Conservation (phyloP, 2,329 filamentous ascomycete genomes). For the Fusarium anguioides region DNA sequence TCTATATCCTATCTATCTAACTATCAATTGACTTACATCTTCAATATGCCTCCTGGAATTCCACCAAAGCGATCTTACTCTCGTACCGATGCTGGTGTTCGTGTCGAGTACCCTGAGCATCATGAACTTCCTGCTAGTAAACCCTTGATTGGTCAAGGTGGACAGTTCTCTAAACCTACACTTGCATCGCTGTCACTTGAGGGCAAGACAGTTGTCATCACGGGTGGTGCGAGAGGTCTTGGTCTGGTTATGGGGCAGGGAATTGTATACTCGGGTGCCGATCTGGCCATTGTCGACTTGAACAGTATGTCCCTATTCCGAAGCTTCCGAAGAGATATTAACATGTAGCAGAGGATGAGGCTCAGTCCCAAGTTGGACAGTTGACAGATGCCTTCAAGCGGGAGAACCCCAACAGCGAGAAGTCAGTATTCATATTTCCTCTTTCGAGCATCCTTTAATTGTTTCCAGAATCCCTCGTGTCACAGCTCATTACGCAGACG, state of each 20-base stretch:
- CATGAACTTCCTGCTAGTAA: slow-evolving; percentile 75
- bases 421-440: slow-evolving; percentile 55
- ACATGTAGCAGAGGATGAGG: slow-evolving; percentile 76
- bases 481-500: slow-evolving; percentile 90
- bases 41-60: slow-evolving; percentile 23
- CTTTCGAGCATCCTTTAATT: background rate
- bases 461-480: slow-evolving; percentile 75
- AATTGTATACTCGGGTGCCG: slow-evolving; percentile 85
- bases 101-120: slow-evolving; percentile 81
- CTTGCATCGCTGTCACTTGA: slow-evolving; percentile 87
- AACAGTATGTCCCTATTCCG: slow-evolving; percentile 73
- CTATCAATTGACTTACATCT: background rate
- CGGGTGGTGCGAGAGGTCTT: slow-evolving; percentile 87
- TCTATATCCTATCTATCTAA: background rate
- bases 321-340: background rate
- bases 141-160: slow-evolving; percentile 79
- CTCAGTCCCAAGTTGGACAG: slow-evolving; percentile 76
- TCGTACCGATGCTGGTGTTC: slow-evolving; percentile 81
- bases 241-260: slow-evolving; percentile 94
- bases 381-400: slow-evolving; percentile 79
- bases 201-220: slow-evolving; percentile 83
- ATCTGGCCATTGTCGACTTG: slow-evolving; percentile 91
- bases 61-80: slow-evolving; percentile 62
- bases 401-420: slow-evolving; percentile 79
- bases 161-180: slow-evolving; percentile 84